Evolutionary conservation across 1,284 basidiomycete species (phyloP).

Genomic region (Ustilago loliicola): DNA sequence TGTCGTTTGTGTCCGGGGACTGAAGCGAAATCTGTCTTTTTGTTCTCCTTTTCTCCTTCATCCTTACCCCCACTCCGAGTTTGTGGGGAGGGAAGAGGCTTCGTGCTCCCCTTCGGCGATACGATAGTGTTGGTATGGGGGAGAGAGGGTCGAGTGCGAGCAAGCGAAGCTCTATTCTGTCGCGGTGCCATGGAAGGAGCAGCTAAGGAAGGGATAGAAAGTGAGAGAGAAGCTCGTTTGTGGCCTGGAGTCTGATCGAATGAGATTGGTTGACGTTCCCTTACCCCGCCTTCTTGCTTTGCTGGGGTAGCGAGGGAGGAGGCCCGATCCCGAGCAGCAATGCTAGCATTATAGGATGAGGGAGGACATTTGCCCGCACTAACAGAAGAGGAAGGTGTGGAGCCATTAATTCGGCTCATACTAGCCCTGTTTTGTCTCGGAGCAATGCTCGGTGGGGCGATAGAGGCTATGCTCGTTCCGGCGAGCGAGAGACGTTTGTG

Average conservation of each 20-base stretch:
- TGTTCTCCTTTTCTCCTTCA: background rate
- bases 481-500: slow-evolving; percentile 41
- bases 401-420: slow-evolving; percentile 16
- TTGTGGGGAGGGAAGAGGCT: background rate
- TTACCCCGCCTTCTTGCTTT: background rate
- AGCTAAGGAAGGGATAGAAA: slow-evolving; percentile 43
- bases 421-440: slow-evolving; percentile 40
- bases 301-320: background rate
- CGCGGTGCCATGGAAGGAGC: slow-evolving; percentile 44
- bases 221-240: slow-evolving; percentile 32
- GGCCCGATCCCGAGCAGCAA: background rate
- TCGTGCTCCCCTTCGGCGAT: background rate
- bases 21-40: slow-evolving; percentile 3
- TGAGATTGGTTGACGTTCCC: slow-evolving; percentile 28
- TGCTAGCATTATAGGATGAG: slow-evolving; percentile 2
- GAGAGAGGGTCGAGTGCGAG: slow-evolving; percentile 10
- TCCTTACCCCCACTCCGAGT: background rate
- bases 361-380: background rate
- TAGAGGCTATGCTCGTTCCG: slow-evolving; percentile 18
- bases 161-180: slow-evolving; percentile 39
- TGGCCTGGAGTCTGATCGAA: slow-evolving; percentile 55
- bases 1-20: slow-evolving; percentile 15
- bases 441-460: slow-evolving; percentile 33
- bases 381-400: background rate
- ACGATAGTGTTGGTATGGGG: background rate